Conservation (phyloP, 352 stramenopile species). For the Labyrinthula sp. region DNA sequence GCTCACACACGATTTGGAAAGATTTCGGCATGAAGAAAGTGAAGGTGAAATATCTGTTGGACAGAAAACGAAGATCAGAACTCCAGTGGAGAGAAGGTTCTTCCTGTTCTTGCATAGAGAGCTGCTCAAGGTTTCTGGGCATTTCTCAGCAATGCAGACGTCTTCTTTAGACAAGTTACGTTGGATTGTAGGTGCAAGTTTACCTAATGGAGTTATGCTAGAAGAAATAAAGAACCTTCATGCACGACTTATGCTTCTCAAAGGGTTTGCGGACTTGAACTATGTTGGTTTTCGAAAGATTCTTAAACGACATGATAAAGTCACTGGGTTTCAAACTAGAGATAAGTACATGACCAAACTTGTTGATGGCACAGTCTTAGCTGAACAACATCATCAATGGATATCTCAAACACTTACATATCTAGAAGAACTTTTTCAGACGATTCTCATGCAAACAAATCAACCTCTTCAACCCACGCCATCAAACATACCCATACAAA, state of each 20-base stretch:
- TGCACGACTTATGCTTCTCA: conserved; percentile 45
- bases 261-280: conserved; percentile 69
- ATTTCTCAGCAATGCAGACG: conserved; percentile 15
- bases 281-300: conserved; percentile 69
- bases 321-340: conserved; percentile 47
- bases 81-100: conserved; percentile 19
- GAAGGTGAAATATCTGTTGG: conserved; percentile 1
- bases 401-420: too few species aligned
- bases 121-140: conserved; percentile 17
- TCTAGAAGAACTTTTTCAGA: too few species aligned
- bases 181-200: too few species aligned
- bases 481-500: too few species aligned
- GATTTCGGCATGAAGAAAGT: conserved; percentile 1
- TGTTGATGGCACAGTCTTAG: conserved; percentile 18
- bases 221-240: background rate
- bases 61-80: background rate
- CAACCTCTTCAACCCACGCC: too few species aligned
- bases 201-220: conserved; percentile 16
- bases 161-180: conserved; percentile 9
- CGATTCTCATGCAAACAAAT: too few species aligned
- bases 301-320: conserved; percentile 69
- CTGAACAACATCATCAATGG: too few species aligned
- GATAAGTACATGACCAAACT: conserved; percentile 31
- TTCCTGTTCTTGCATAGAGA: conserved; percentile 22
- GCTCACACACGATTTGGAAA: conserved; percentile 10